These are phyloP conservation scores for Trametes sp. DNA, from an alignment of 1,284 basidiomycete species.

Conservation along the genomic window DNA sequence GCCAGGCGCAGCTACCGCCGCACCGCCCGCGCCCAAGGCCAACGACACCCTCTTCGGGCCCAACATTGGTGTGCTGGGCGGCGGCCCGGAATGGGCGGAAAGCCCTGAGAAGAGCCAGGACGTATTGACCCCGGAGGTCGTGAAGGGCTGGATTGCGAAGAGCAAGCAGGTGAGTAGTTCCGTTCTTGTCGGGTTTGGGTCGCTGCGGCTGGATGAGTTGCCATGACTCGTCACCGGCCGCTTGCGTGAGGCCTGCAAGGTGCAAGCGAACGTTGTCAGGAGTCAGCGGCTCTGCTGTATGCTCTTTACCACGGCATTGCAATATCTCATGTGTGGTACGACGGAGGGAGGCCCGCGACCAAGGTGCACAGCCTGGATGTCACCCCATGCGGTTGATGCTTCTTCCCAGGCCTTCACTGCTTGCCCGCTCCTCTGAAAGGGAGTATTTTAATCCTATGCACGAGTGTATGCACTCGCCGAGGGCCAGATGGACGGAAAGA, in stretches of 20 bases:
- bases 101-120: slow-evolving; percentile 58
- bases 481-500: too few species aligned
- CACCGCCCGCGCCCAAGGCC: slow-evolving; percentile 39
- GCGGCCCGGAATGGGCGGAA: slow-evolving; percentile 54
- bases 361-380: background rate
- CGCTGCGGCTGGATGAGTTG: background rate
- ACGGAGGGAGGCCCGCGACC: too few species aligned
- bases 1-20: slow-evolving; percentile 15
- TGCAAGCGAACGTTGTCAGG: too few species aligned
- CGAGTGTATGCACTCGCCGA: too few species aligned
- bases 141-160: slow-evolving; percentile 83
- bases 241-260: background rate
- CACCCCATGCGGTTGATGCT: background rate
- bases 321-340: background rate
- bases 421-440: too few species aligned
- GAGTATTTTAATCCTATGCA: too few species aligned
- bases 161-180: slow-evolving; percentile 75
- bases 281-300: background rate
- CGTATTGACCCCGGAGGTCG: slow-evolving; percentile 78
- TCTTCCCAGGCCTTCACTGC: too few species aligned
- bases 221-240: background rate
- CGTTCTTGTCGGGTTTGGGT: slow-evolving; percentile 1
- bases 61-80: slow-evolving; percentile 63
- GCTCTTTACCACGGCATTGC: background rate
- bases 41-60: slow-evolving; percentile 73